phyloP scores from a whole-genome alignment of 164 flowering plant genomes.

The Amborella trichopoda region DNA sequence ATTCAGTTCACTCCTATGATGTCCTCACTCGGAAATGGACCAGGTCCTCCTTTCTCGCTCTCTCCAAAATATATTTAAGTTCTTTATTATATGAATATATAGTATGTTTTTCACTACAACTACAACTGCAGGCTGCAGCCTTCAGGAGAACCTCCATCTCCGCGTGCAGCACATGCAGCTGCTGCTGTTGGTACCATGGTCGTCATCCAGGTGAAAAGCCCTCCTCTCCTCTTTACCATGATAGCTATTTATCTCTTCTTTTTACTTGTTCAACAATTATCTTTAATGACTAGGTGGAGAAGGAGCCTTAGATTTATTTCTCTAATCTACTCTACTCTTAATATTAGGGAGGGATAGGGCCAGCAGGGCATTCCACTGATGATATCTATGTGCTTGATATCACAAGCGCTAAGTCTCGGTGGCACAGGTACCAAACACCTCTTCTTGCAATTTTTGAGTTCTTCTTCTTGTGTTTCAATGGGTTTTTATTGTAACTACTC shows the following conservation, averaged over 20 bases:
- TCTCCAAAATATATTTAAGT: not conserved
- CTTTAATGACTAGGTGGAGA: no score
- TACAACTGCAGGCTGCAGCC: slow-evolving; percentile 45
- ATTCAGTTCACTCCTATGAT: slow-evolving; percentile 81
- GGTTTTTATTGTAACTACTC: not conserved
- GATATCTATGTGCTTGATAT: slow-evolving; percentile 91
- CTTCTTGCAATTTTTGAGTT: not conserved
- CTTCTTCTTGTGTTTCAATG: not conserved
- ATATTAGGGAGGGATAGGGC: slow-evolving; percentile 97
- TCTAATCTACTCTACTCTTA: no score
- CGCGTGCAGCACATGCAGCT: slow-evolving; percentile 96
- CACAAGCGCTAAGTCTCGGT: slow-evolving; percentile 82
- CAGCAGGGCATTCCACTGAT: slow-evolving; percentile 98
- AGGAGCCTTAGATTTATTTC: no score
- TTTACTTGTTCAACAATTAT: no score
- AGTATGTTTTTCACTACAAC: not conserved
- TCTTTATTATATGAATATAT: not conserved
- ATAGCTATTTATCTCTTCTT: not conserved
- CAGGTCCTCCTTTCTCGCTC: slow-evolving; percentile 29
- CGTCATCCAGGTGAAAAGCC: slow-evolving; percentile 75
- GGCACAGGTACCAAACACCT: slow-evolving; percentile 81
- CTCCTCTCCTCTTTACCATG: not conserved
- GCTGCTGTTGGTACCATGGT: slow-evolving; percentile 98
- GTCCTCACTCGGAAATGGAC: slow-evolving; percentile 89
- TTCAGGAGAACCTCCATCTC: slow-evolving; percentile 95